Percentiles rank a stretch among this genome's conserved stretches.
Evolutionary conservation across 768 basidiomycete species (phyloP).

Genomic region (Scleroderma citrinum): DNA sequence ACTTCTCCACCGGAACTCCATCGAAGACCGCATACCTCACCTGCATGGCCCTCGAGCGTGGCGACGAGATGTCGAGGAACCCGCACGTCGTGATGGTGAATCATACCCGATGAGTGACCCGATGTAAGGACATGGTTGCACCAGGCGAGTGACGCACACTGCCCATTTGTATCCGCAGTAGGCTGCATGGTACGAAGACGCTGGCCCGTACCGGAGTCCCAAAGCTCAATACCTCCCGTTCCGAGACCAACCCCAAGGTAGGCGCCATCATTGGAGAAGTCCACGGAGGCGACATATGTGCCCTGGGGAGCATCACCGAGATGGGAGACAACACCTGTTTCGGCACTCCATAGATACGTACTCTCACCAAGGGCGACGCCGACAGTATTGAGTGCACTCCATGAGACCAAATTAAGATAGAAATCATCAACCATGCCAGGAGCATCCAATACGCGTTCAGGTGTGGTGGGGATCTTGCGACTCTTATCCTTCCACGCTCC

Average conservation of each 20-base stretch:
- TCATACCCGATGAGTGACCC: constrained; percentile 90
- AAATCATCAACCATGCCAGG: constrained; percentile 94
- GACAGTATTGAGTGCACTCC: constrained; percentile 82
- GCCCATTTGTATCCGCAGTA: constrained; percentile 34
- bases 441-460: constrained; percentile 93
- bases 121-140: constrained; percentile 78
- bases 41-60: constrained; percentile 84
- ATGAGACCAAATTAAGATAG: constrained; percentile 90
- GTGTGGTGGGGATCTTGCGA: constrained; percentile 78
- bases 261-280: constrained; percentile 73
- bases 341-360: constrained; percentile 93
- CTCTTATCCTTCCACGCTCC: constrained; percentile 62
- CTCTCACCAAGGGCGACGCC: constrained; percentile 84
- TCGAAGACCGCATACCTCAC: constrained; percentile 88
- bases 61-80: constrained; percentile 83
- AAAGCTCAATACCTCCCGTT: constrained; percentile 86
- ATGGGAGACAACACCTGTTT: constrained; percentile 77
- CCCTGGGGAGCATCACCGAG: constrained; percentile 72
- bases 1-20: constrained; percentile 88
- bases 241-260: constrained; percentile 81
- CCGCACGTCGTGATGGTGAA: constrained; percentile 95
- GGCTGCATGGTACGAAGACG: constrained; percentile 86
- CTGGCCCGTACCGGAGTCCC: constrained; percentile 77
- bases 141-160: constrained; percentile 86
- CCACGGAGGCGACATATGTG: constrained; percentile 68